Base-by-base conservation (phyloP, 805 yeast species). In the Pichia nanzhaoensis region DNA sequence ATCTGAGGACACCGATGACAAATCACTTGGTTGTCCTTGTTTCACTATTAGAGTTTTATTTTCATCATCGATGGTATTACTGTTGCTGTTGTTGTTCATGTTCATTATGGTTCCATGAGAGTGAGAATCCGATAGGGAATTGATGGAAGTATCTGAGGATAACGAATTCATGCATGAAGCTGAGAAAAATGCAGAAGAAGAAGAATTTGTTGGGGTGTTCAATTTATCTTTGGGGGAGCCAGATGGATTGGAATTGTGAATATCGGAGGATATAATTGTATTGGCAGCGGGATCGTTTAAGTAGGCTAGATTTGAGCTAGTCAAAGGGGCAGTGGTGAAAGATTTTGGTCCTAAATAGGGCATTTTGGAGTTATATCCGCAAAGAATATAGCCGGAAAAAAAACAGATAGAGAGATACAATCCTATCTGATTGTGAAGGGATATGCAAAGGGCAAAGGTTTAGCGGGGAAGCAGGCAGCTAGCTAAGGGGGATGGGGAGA, bases 261-360 rank as follows among this genome's bases (percentile, higher is more conserved):
- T n/a, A n/a, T 13, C 20, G 28, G 17, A 10, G 33, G 36, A 16
- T n/a, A 13, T 16, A 4, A 18, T 5, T 19, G 34, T 20, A 5
- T 7, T 36, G 19, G 34, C n/a, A 21, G 30, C 4, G 14, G 38
- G 12, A 43, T 54, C 55, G 42, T 60, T 60, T 42, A 64, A 49
- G 37, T 54, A 59, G 24, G 62, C 60, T 35, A 64, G 50, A 47
- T 64, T 64, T 37, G 53, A 56, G 8, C 57, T 48, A 6, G 68
- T 64, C 14, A 64, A 43, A 19, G 67, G 68, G 30, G 67, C 56
- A 14, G 68, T 64, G n/a, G 54, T 58, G 48, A 62, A 64, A 6
- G 66, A 52, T 49, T 54, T 61, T 32, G 68, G 67, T 27, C 68
- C 68, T 36, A 64, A 47, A 47, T 62, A 64, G 44, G 68, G 60